Conservation (phyloP, 108 stramenopile genomes). For the Nitzschia sp. region DNA sequence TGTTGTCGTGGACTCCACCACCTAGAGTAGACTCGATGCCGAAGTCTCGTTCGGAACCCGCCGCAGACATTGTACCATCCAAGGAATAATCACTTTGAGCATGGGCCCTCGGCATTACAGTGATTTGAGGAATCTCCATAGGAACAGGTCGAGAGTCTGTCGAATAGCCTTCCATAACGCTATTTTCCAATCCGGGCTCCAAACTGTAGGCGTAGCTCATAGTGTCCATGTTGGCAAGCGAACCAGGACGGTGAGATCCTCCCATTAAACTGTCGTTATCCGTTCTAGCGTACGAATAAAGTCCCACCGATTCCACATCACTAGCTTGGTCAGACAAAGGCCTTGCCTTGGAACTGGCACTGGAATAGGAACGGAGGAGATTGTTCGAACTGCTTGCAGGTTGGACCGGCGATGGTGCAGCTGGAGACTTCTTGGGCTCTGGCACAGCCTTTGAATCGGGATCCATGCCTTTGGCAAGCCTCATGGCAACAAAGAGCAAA, state of each 20-base stretch:
- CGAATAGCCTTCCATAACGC: slow-evolving; percentile 14
- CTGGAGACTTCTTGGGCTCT: not conserved
- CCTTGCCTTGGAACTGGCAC: slow-evolving; percentile 4
- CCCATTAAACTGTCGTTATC: slow-evolving; percentile 21
- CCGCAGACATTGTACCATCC: not conserved
- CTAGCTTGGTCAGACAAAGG: slow-evolving; percentile 16
- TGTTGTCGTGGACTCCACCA: slow-evolving; percentile 7
- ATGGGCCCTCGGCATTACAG: not conserved
- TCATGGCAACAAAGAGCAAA: not conserved
- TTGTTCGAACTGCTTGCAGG: not conserved
- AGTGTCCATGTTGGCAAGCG: slow-evolving; percentile 33
- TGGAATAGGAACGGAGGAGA: not conserved
- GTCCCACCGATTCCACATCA: slow-evolving; percentile 28
- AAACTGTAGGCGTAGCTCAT: slow-evolving; percentile 59
- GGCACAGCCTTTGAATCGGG: not conserved
- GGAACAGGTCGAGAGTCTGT: slow-evolving; percentile 14
- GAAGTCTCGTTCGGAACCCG: not conserved
- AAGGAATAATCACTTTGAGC: not conserved
- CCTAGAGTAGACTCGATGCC: slow-evolving; percentile 2
- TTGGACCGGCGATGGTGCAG: not conserved
- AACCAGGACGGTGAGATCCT: not conserved
- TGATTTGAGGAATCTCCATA: slow-evolving; percentile 22
- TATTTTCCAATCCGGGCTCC: slow-evolving; percentile 48
- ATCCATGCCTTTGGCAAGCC: not conserved
- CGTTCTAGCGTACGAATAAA: slow-evolving; percentile 25